phyloP scores from a whole-genome alignment of 75 land plant genomes.

The Pinus taeda region DNA sequence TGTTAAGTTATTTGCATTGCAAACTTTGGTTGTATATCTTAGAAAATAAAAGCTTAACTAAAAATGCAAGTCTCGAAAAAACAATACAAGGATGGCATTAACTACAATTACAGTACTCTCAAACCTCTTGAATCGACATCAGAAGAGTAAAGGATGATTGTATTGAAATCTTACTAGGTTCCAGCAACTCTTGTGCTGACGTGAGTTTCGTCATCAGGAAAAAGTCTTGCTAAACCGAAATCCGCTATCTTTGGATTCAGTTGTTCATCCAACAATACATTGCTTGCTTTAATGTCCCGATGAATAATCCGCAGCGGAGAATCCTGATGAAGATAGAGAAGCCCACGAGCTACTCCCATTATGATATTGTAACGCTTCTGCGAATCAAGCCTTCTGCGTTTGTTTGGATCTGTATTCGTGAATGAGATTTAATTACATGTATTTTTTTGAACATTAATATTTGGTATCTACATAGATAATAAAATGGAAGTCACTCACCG shows the following conservation, averaged over 20 bases:
- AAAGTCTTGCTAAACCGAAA: conserved; percentile 43
- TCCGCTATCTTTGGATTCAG: conserved; percentile 50
- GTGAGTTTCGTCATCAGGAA: conserved; percentile 29
- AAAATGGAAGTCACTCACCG: conserved; percentile 1
- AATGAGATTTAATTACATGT: too few species aligned
- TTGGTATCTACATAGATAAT: too few species aligned
- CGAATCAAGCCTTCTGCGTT: conserved; percentile 29
- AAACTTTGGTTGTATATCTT: too few species aligned
- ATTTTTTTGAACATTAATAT: too few species aligned
- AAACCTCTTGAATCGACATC: too few species aligned
- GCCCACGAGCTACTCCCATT: conserved; percentile 44
- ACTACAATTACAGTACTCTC: too few species aligned
- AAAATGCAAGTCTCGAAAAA: too few species aligned
- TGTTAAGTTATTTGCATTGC: too few species aligned
- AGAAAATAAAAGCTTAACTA: too few species aligned
- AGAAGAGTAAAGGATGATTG: too few species aligned
- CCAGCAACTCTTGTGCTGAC: conserved; percentile 45
- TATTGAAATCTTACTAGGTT: conserved; percentile 21
- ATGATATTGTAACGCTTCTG: conserved; percentile 32
- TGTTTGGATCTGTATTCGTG: background rate
- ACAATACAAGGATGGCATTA: too few species aligned
- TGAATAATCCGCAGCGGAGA: conserved; percentile 43
- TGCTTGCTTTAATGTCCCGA: conserved; percentile 48
- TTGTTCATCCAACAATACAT: conserved; percentile 34
- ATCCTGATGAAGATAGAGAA: conserved; percentile 56